These are phyloP conservation scores for Calonectria pauciramosa DNA, from an alignment of 2,329 filamentous ascomycete species.

Conservation along the genomic window DNA sequence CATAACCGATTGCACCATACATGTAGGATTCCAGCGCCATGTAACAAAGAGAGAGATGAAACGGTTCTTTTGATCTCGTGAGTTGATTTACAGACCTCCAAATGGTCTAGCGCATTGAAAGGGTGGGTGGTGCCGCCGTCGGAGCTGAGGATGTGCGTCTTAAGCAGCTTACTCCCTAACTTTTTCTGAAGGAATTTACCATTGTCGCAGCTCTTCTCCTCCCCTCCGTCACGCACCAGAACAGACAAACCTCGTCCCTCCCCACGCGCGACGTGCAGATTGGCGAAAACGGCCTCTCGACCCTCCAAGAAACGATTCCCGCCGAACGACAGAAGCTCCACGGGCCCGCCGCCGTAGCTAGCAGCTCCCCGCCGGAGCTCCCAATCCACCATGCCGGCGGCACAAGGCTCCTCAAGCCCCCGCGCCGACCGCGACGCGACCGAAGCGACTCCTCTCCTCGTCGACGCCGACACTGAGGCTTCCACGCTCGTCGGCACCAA, in stretches of 20 bases:
- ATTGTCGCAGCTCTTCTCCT: background rate
- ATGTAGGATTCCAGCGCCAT: background rate
- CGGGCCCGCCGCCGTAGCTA: background rate
- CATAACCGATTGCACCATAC: background rate
- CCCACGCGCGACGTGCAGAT: background rate
- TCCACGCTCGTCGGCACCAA: conserved; percentile 42
- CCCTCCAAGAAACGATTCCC: background rate
- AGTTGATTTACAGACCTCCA: background rate
- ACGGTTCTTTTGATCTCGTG: background rate
- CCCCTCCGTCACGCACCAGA: background rate
- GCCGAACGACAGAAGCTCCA: background rate
- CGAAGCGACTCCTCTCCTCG: conserved; percentile 40
- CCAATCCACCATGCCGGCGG: conserved; percentile 30
- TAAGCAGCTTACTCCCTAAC: background rate
- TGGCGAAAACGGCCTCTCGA: background rate
- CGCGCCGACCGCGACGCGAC: conserved; percentile 26
- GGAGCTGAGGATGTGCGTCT: background rate
- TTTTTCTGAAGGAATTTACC: background rate
- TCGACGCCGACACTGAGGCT: conserved; percentile 40
- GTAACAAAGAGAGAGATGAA: background rate
- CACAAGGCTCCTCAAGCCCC: conserved; percentile 23
- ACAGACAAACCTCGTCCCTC: background rate
- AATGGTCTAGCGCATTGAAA: background rate
- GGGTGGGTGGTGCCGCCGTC: background rate
- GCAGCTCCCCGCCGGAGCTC: conserved; percentile 1